phyloP scores from a whole-genome alignment of 1,139 yeast genomes.

The Geotrichum europaeum region DNA sequence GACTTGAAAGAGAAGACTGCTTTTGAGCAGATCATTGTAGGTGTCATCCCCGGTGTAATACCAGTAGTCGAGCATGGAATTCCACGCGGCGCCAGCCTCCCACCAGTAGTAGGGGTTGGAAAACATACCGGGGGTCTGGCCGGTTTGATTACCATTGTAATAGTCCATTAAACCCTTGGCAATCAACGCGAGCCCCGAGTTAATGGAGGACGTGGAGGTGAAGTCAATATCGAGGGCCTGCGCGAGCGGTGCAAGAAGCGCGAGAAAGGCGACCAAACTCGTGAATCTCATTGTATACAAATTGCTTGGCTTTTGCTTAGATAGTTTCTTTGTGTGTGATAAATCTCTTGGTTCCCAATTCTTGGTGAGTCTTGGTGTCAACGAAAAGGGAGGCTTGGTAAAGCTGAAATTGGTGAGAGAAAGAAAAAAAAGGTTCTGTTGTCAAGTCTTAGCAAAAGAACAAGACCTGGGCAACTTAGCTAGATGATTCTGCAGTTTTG shows the following conservation, averaged over 20 bases:
- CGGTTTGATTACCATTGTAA: conserved; percentile 50
- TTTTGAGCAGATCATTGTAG: conserved; percentile 48
- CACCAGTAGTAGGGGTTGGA: conserved; percentile 82
- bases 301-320: neutral
- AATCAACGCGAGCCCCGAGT: conserved; percentile 47
- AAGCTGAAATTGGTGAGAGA: neutral
- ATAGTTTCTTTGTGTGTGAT: neutral
- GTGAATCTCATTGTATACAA: neutral
- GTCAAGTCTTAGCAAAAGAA: too few relatives aligned
- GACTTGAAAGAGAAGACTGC: conserved; percentile 56
- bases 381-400: neutral
- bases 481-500: too few relatives aligned
- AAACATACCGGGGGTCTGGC: conserved; percentile 68
- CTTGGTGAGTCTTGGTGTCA: neutral
- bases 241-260: neutral
- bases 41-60: conserved; percentile 58
- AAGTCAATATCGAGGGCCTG: conserved; percentile 21
- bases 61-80: conserved; percentile 64
- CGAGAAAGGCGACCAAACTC: neutral
- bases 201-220: conserved; percentile 28
- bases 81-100: conserved; percentile 90
- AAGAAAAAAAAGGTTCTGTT: neutral
- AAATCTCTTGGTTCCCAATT: neutral
- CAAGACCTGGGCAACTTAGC: too few relatives aligned
- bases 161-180: conserved; percentile 57